Percentiles rank a stretch among this genome's conserved stretches.
These are phyloP conservation scores for Closterium sp. DNA, from an alignment of 139 green algal genomes.

Conservation along the genomic window DNA sequence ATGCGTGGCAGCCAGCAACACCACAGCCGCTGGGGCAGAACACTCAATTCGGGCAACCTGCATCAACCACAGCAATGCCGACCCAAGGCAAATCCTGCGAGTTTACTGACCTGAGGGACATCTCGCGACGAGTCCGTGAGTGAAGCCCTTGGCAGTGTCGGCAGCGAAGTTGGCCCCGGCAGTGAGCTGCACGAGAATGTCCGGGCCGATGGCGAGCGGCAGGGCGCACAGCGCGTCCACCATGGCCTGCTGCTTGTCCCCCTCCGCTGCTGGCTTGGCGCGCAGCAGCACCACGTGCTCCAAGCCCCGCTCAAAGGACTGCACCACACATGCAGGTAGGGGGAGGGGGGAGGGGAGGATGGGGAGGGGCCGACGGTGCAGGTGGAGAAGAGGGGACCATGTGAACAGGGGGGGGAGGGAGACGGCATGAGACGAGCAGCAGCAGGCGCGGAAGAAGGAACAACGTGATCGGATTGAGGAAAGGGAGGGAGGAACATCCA, in stretches of 20 bases:
- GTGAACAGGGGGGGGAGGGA: background rate
- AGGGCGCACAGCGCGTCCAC: conserved; percentile 4
- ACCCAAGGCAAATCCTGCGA: too few species aligned
- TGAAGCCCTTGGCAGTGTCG: conserved; percentile 24
- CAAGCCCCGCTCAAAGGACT: conserved; percentile 29
- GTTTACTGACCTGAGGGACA: conserved; percentile 23
- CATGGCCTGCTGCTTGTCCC: conserved; percentile 7
- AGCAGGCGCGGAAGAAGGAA: background rate
- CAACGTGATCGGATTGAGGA: background rate
- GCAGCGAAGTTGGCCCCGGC: conserved; percentile 23
- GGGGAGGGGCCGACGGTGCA: background rate
- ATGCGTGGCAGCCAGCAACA: too few species aligned
- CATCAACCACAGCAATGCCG: background rate
- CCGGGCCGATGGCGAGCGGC: background rate
- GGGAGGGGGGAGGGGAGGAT: background rate
- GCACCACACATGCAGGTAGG: background rate
- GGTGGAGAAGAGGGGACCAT: too few species aligned
- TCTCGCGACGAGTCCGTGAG: conserved; percentile 29
- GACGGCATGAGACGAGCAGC: background rate
- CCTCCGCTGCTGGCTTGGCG: conserved; percentile 4
- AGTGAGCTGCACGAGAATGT: conserved; percentile 30
- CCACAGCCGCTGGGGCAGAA: too few species aligned
- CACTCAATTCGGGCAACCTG: too few species aligned
- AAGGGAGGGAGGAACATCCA: too few species aligned
- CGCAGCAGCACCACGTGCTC: conserved; percentile 29